Percentiles rank a stretch among this genome's conserved stretches.
phyloP scores from a whole-genome alignment of 208 protist species.

The Herpetomonas tarakana region DNA sequence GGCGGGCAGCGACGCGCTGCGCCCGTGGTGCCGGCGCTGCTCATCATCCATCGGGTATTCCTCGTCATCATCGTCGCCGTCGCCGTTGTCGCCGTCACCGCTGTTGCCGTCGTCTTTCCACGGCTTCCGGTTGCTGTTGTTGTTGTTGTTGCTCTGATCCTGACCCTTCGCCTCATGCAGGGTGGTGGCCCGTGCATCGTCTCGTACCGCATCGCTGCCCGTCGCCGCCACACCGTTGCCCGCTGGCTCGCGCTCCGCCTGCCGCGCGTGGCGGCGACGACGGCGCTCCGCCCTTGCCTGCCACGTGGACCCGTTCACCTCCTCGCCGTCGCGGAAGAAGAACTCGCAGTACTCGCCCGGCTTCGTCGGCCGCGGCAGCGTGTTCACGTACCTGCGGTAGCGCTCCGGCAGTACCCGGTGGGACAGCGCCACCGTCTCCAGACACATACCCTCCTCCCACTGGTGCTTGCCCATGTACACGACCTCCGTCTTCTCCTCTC shows the following conservation, averaged over 20 bases:
- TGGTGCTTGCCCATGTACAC: conserved; percentile 68
- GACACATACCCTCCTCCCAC: conserved; percentile 77
- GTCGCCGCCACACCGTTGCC: too few species aligned
- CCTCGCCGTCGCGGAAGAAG: conserved; percentile 74
- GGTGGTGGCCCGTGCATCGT: too few species aligned
- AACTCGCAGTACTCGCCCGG: conserved; percentile 50
- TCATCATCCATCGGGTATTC: background rate
- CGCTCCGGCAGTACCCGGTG: conserved; percentile 74
- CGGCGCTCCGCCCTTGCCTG: conserved; percentile 10
- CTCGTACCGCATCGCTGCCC: too few species aligned
- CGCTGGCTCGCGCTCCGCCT: too few species aligned
- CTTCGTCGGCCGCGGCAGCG: conserved; percentile 23
- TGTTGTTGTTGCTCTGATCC: too few species aligned
- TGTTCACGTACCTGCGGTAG: conserved; percentile 49
- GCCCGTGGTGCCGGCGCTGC: background rate
- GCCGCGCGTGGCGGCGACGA: conserved; percentile 5
- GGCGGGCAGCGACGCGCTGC: background rate
- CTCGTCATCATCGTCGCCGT: background rate
- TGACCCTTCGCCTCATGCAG: too few species aligned
- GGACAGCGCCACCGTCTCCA: conserved; percentile 76
- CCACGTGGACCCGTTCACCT: conserved; percentile 39
- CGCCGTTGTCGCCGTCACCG: too few species aligned
- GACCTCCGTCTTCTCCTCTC: conserved; percentile 59
- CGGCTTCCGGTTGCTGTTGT: too few species aligned
- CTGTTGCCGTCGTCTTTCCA: too few species aligned